A percentile compares a stretch with the other conserved stretches of the same genome.
phyloP scores from a whole-genome alignment of 441 rosid species.

The California macrophylla region DNA sequence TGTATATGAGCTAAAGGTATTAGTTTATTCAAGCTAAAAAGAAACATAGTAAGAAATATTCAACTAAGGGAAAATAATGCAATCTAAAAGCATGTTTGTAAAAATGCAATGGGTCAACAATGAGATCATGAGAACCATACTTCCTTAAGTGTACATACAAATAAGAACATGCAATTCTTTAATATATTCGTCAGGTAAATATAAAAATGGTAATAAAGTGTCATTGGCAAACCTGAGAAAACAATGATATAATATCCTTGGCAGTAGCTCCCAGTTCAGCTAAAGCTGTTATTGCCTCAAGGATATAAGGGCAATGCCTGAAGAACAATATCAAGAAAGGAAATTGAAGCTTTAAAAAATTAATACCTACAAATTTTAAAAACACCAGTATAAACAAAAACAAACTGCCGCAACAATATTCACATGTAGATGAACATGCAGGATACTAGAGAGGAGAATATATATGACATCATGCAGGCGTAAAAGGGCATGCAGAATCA shows the following conservation, averaged over 20 bases:
- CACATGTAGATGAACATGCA: not conserved
- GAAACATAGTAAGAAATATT: not conserved
- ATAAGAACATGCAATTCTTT: not conserved
- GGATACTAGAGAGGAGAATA: not conserved
- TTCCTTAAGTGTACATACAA: not conserved
- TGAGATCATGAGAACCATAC: not conserved
- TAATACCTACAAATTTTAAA: not conserved
- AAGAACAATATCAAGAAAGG: slow-evolving; percentile 1
- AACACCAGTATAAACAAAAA: not conserved
- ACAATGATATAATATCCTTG: slow-evolving; percentile 66
- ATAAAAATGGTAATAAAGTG: slow-evolving; percentile 5
- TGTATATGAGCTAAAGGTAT: not conserved
- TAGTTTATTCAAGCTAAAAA: not conserved
- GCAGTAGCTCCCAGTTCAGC: slow-evolving; percentile 84
- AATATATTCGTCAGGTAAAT: not conserved
- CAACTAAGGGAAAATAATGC: not conserved
- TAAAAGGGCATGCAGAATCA: not conserved
- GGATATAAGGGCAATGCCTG: slow-evolving; percentile 82
- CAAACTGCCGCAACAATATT: not conserved
- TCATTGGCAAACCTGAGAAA: slow-evolving; percentile 57
- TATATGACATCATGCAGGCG: not conserved
- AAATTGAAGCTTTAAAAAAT: not conserved
- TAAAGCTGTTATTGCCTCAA: slow-evolving; percentile 80
- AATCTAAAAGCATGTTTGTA: not conserved
- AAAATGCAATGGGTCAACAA: not conserved